Evolutionary conservation across 169 alveolate species (phyloP), one percentile per base, ranked within the genome.

Genomic region (Eimeria praecox): DNA sequence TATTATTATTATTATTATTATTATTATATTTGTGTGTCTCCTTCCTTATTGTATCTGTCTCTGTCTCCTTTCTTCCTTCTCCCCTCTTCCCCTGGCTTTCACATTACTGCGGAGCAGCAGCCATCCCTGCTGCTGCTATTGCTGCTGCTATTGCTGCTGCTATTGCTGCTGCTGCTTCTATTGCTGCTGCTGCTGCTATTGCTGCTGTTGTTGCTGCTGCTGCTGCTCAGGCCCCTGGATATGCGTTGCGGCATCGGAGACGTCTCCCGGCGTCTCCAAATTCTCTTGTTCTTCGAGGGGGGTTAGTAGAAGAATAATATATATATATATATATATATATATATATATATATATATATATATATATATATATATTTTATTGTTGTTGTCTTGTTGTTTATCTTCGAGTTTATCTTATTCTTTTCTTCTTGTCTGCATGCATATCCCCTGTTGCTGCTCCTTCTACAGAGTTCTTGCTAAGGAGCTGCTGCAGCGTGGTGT

Each of bases 201-300:
- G 90, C 59, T 35, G 56, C 30, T 35, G 87, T 30, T 38, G 56
- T 33, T 77, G 87, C 59, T 35, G 56, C 62, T 35, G 87, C n/a
- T 22, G 20, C n/a, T 22, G n/a, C n/a, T 27, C 75, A 83, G 91
- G 91, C 91, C 38, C 91, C 91, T 40, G 91, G 91, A 3, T 83
- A 83, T 35, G 69, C 91, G 30, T 30, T 83, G 46, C 46, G 91
- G 0, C 91, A 83, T 20, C 27, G 91, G 22, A 18, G 91, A 49
- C 71, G 91, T n/a, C 62, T 59, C 22, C 91, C 91, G 8, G 33
- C 91, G 30, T 83, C 91, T 35, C 91, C 91, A 4, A 54, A 54
- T 38, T 46, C 91, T 4, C 52, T 46, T 3, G 75, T 83, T 4
- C 3, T 83, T 0, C 52, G 91, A 16, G 91, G 91, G 35, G 73